phyloP scores from a whole-genome alignment of 2,329 filamentous ascomycete genomes.

The Apiospora pterosperma region DNA sequence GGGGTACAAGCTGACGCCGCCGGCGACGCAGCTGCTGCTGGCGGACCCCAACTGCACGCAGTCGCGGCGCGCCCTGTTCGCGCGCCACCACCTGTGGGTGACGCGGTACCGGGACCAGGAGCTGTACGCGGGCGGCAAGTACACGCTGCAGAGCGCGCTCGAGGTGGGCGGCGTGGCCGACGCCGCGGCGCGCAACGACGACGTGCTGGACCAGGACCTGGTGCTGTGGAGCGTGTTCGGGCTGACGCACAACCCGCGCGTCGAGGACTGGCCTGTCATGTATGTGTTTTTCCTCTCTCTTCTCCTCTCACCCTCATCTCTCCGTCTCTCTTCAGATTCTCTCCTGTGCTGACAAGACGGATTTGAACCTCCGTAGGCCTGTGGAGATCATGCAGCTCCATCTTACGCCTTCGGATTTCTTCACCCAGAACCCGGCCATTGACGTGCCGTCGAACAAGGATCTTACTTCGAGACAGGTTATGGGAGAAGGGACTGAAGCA shows the following conservation, averaged over 20 bases:
- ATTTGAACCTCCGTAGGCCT: conserved; percentile 31
- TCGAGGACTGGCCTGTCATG: conserved; percentile 51
- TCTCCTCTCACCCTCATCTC: background rate
- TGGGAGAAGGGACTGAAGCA: background rate
- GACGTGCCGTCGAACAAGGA: conserved; percentile 37
- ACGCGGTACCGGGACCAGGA: conserved; percentile 47
- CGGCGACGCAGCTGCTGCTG: conserved; percentile 43
- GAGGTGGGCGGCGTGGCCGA: conserved; percentile 41
- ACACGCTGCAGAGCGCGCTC: conserved; percentile 44
- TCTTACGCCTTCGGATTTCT: conserved; percentile 43
- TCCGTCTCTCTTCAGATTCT: too few relatives aligned
- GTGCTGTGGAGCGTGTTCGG: conserved; percentile 49
- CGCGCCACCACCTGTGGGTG: conserved; percentile 45
- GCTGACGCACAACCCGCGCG: conserved; percentile 44
- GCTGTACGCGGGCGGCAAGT: conserved; percentile 48
- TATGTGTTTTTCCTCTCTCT: conserved; percentile 26
- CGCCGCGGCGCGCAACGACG: conserved; percentile 44
- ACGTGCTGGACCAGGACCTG: conserved; percentile 38
- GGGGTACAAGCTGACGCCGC: conserved; percentile 46
- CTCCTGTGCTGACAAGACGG: background rate
- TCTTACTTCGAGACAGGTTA: conserved; percentile 14
- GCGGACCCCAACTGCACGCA: conserved; percentile 41
- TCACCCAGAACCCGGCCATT: conserved; percentile 42
- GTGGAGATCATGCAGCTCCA: conserved; percentile 46
- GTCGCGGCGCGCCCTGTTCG: conserved; percentile 40